These are phyloP conservation scores for Lactarius deliciosus DNA, from an alignment of 768 basidiomycete species.

Conservation along the genomic window DNA sequence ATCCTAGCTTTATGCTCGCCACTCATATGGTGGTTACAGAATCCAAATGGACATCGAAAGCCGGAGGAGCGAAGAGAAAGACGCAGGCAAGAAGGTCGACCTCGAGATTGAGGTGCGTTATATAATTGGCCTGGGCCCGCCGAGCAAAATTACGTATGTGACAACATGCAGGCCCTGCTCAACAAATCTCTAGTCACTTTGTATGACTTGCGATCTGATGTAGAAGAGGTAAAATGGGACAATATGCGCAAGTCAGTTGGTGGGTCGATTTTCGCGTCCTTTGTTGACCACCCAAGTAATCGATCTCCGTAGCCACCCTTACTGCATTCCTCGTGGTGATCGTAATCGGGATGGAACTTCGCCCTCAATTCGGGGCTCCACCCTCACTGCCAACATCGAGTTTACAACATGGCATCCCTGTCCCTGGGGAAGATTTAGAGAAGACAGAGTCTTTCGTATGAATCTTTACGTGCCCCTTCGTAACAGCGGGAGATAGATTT, in stretches of 20 bases:
- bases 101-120: conserved; percentile 73
- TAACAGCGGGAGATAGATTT: not conserved
- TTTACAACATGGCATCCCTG: conserved; percentile 6
- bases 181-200: conserved; percentile 72
- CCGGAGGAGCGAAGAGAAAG: conserved; percentile 85
- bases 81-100: conserved; percentile 81
- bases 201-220: conserved; percentile 75
- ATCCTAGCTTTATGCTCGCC: not conserved
- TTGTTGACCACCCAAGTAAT: not conserved
- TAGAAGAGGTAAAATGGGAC: conserved; percentile 87
- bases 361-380: conserved; percentile 42
- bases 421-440: conserved; percentile 15
- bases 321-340: conserved; percentile 67
- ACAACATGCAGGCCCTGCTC: conserved; percentile 55
- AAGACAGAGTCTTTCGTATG: conserved; percentile 23
- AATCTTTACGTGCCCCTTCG: not conserved
- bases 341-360: conserved; percentile 68
- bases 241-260: conserved; percentile 84
- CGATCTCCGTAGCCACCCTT: conserved; percentile 50
- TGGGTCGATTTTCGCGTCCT: conserved; percentile 39
- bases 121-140: conserved; percentile 7
- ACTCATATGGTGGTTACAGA: conserved; percentile 42
- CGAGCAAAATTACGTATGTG: not conserved
- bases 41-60: conserved; percentile 97
- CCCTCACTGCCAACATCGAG: conserved; percentile 33